These are phyloP conservation scores for Aspergillus thermomutatus DNA, from an alignment of 2,329 filamentous ascomycete species.

Conservation along the genomic window DNA sequence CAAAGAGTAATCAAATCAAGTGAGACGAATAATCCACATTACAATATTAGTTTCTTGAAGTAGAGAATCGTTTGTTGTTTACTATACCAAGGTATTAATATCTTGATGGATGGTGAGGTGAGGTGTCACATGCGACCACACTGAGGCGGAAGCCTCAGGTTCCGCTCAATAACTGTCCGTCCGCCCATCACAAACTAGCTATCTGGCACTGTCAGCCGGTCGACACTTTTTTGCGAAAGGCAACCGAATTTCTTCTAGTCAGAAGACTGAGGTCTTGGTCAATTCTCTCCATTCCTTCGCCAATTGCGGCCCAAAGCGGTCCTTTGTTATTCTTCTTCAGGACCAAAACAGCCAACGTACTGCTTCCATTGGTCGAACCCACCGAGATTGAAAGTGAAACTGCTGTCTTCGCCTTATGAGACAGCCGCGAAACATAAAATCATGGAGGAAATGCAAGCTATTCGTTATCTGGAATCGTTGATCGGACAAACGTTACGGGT, in stretches of 20 bases:
- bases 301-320: neutral
- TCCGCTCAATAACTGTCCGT: neutral
- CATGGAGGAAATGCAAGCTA: constrained; percentile 36
- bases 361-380: neutral
- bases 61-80: neutral
- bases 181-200: too few relatives aligned
- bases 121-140: neutral
- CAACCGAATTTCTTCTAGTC: neutral
- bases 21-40: neutral
- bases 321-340: neutral
- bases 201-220: neutral
- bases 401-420: neutral
- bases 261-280: neutral
- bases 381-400: constrained; percentile 1
- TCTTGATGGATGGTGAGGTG: neutral
- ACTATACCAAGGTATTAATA: neutral
- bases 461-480: constrained; percentile 52
- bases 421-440: constrained; percentile 18
- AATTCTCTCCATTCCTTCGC: neutral
- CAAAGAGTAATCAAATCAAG: neutral
- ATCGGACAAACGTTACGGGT: constrained; percentile 77
- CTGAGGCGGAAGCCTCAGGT: neutral
- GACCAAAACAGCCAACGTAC: neutral
- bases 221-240: neutral
- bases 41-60: neutral